These are phyloP conservation scores for Sporothrix schenckii DNA, from an alignment of 2,329 filamentous ascomycete genomes.

Conservation along the genomic window DNA sequence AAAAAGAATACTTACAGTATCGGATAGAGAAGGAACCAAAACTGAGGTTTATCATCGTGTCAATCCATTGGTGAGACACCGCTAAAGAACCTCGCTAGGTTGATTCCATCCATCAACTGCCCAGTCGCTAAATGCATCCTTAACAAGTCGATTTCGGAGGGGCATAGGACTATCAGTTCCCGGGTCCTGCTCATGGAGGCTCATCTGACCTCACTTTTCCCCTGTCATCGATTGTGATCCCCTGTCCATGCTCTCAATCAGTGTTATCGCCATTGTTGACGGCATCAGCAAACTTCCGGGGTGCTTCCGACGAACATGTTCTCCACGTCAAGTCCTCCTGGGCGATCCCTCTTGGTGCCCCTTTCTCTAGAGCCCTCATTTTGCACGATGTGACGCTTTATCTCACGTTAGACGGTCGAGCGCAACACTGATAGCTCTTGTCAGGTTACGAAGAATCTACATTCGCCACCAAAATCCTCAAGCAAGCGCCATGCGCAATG, in stretches of 20 bases:
- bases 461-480: background rate
- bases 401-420: conserved; percentile 15
- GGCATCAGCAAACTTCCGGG: background rate
- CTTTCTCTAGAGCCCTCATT: background rate
- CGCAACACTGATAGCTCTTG: conserved; percentile 22
- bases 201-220: background rate
- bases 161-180: too few species aligned
- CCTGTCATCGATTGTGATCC: background rate
- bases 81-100: too few species aligned
- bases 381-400: conserved; percentile 13
- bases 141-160: too few species aligned
- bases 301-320: background rate
- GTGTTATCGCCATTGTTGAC: background rate
- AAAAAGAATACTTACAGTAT: too few species aligned
- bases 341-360: background rate
- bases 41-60: too few species aligned
- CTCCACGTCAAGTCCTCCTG: background rate
- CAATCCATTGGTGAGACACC: too few species aligned
- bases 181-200: background rate
- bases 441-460: background rate
- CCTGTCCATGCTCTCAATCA: background rate
- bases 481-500: background rate
- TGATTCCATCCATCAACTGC: background rate
- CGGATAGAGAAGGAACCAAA: too few species aligned
- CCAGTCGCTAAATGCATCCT: too few species aligned